phyloP scores from a whole-genome alignment of 2,329 filamentous ascomycete species.

The Colletotrichum tabaci region DNA sequence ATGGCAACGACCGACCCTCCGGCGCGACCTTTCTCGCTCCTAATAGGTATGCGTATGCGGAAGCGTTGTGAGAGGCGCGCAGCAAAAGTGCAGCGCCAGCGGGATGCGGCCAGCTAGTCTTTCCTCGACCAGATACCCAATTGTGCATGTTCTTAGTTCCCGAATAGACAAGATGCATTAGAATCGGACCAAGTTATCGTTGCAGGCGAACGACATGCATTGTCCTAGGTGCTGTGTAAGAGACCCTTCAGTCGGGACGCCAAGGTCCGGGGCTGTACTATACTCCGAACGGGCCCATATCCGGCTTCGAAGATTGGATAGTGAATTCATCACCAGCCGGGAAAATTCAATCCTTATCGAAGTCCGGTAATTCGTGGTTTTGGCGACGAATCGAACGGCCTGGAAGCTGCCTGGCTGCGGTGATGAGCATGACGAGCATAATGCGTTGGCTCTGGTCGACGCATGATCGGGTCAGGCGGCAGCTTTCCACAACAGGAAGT shows the following conservation, averaged over 20 bases:
- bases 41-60: conserved; percentile 38
- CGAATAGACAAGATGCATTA: conserved; percentile 34
- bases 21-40: conserved; percentile 39
- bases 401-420: background rate
- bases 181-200: background rate
- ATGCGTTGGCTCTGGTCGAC: background rate
- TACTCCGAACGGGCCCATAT: conserved; percentile 14
- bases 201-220: conserved; percentile 5
- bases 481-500: conserved; percentile 13
- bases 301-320: background rate
- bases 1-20: conserved; percentile 52
- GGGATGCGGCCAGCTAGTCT: conserved; percentile 29
- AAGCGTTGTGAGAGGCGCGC: conserved; percentile 24
- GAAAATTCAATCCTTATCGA: background rate
- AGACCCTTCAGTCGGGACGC: conserved; percentile 14
- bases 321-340: conserved; percentile 1
- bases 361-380: conserved; percentile 5
- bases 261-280: background rate
- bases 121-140: conserved; percentile 23
- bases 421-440: conserved; percentile 16
- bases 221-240: background rate
- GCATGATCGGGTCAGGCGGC: conserved; percentile 17
- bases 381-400: background rate
- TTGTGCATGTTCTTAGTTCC: conserved; percentile 17
- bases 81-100: conserved; percentile 19